Evolutionary conservation across 148 eudicot species (phyloP).

Genomic region (Fallopia convolvulus): DNA sequence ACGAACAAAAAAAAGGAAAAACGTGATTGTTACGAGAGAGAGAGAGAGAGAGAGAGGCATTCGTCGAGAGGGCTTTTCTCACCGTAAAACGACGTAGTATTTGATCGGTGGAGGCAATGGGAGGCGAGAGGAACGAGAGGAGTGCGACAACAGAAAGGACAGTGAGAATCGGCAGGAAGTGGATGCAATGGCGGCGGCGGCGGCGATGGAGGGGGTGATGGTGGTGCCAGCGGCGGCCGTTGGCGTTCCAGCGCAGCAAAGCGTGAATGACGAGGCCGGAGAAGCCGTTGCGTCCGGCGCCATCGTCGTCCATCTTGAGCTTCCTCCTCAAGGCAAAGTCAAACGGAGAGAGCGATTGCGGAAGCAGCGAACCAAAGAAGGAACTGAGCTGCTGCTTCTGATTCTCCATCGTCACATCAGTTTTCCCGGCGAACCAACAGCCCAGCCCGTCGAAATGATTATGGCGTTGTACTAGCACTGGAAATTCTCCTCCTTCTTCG

Average conservation of each 20-base stretch:
- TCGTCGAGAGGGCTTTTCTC: background rate
- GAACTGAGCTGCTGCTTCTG: slow-evolving; percentile 22
- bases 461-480: background rate
- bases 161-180: slow-evolving; percentile 31
- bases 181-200: slow-evolving; percentile 27
- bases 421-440: background rate
- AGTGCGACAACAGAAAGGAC: slow-evolving; percentile 35
- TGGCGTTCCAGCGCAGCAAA: background rate
- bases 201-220: background rate
- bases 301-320: slow-evolving; percentile 11
- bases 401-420: background rate
- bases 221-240: slow-evolving; percentile 13
- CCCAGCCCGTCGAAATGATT: background rate
- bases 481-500: background rate
- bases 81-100: slow-evolving; percentile 24
- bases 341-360: slow-evolving; percentile 14
- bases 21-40: background rate
- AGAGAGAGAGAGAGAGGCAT: background rate
- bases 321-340: background rate
- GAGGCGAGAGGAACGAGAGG: slow-evolving; percentile 47
- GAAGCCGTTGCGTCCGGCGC: background rate
- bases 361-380: slow-evolving; percentile 15
- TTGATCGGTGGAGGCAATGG: slow-evolving; percentile 25
- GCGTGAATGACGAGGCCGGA: slow-evolving; percentile 9
- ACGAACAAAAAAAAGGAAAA: background rate